A percentile compares a stretch with the other conserved stretches of the same genome.
phyloP scores from a whole-genome alignment of 2,329 filamentous ascomycete species.

The Sclerotinia subarctica region DNA sequence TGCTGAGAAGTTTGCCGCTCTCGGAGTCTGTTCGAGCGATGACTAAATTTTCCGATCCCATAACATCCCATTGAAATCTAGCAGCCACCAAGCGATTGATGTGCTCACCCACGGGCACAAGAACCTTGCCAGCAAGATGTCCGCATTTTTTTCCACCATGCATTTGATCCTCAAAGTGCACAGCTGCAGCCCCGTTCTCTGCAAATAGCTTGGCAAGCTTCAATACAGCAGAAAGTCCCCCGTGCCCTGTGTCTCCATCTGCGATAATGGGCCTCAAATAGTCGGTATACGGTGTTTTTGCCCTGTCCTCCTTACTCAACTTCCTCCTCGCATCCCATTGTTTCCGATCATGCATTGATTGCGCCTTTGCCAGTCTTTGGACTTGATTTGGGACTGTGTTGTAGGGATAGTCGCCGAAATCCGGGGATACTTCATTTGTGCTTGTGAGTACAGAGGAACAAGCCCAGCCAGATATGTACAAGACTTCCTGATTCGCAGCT shows the following conservation, averaged over 20 bases:
- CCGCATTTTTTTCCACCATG: conserved; percentile 99
- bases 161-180: conserved; percentile 97
- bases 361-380: conserved; percentile 91
- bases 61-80: conserved; percentile 96
- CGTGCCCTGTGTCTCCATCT: conserved; percentile 94
- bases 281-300: conserved; percentile 77
- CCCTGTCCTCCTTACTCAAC: conserved; percentile 69
- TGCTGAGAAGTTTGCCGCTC: conserved; percentile 85
- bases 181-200: conserved; percentile 91
- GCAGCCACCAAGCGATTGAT: conserved; percentile 91
- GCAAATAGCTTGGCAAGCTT: conserved; percentile 98
- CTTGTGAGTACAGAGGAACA: conserved; percentile 90
- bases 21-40: conserved; percentile 96
- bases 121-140: conserved; percentile 90
- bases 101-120: conserved; percentile 91
- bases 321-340: conserved; percentile 85
- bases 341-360: conserved; percentile 94
- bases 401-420: conserved; percentile 98
- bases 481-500: conserved; percentile 88
- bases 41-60: conserved; percentile 92
- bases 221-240: conserved; percentile 85
- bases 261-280: conserved; percentile 94
- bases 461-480: conserved; percentile 97
- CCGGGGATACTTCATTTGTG: conserved; percentile 95
- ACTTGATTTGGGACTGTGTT: conserved; percentile 99